These are phyloP conservation scores for Sclerotinia spermophila DNA, from an alignment of 2,329 filamentous ascomycete species.

Conservation along the genomic window DNA sequence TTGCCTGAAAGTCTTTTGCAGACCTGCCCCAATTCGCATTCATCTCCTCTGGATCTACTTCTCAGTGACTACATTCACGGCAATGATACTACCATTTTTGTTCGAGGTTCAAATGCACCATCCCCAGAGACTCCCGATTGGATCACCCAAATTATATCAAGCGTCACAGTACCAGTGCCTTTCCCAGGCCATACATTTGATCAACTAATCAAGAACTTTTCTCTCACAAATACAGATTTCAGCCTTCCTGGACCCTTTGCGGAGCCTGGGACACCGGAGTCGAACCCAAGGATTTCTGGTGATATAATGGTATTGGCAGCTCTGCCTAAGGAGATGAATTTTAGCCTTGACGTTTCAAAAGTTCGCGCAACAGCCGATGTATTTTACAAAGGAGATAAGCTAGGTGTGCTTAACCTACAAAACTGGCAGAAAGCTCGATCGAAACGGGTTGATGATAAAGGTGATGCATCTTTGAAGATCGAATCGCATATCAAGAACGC, in stretches of 20 bases:
- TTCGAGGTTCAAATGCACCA: constrained; percentile 71
- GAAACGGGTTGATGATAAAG: constrained; percentile 58
- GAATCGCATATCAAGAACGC: constrained; percentile 73
- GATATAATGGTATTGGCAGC: constrained; percentile 74
- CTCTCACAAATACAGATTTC: constrained; percentile 81
- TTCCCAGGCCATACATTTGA: constrained; percentile 81
- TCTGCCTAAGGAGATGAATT: constrained; percentile 82
- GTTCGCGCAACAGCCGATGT: constrained; percentile 78
- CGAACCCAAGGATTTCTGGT: constrained; percentile 77
- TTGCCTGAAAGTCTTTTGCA: constrained; percentile 70
- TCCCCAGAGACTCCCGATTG: constrained; percentile 70
- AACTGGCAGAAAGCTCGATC: constrained; percentile 86
- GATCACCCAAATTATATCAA: constrained; percentile 75
- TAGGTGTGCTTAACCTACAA: constrained; percentile 74
- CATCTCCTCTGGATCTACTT: constrained; percentile 80
- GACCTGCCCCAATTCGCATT: constrained; percentile 69
- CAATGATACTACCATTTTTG: constrained; percentile 72
- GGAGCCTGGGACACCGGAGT: constrained; percentile 67
- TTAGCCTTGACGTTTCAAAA: constrained; percentile 72
- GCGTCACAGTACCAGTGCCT: constrained; percentile 77
- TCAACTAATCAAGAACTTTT: constrained; percentile 82
- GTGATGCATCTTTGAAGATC: constrained; percentile 65
- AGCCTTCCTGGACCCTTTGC: constrained; percentile 76
- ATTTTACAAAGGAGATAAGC: constrained; percentile 70
- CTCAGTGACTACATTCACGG: constrained; percentile 80